These are phyloP conservation scores for Claviceps pazoutovae DNA, from an alignment of 2,329 filamentous ascomycete species.

Conservation along the genomic window DNA sequence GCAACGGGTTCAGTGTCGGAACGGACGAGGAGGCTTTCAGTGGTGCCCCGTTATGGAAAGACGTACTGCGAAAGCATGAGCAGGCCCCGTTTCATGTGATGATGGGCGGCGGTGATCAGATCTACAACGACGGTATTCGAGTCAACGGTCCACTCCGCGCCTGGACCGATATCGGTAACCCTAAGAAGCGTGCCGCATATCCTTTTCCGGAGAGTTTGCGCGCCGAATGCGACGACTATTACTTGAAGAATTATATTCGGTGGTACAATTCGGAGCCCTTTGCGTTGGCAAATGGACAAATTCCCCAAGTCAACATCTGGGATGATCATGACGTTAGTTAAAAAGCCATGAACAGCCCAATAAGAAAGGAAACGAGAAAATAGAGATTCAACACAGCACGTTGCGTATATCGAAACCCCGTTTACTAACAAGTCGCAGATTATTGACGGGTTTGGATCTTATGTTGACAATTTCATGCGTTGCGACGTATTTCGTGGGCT, in stretches of 20 bases:
- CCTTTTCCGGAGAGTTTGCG: constrained; percentile 70
- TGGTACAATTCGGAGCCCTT: constrained; percentile 80
- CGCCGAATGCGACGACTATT: constrained; percentile 76
- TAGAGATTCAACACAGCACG: background rate
- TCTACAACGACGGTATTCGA: constrained; percentile 89
- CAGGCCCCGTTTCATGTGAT: constrained; percentile 86
- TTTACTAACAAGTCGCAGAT: constrained; percentile 36
- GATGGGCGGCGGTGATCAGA: constrained; percentile 85
- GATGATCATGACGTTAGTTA: constrained; percentile 75
- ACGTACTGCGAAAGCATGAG: constrained; percentile 72
- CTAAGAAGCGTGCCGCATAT: constrained; percentile 64
- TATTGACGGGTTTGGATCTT: constrained; percentile 87
- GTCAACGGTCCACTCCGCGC: constrained; percentile 65
- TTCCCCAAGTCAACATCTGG: constrained; percentile 95
- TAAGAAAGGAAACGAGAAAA: background rate
- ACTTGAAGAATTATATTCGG: constrained; percentile 75
- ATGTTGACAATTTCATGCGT: constrained; percentile 85
- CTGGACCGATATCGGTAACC: constrained; percentile 78
- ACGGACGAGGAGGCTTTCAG: constrained; percentile 78
- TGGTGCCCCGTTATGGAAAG: constrained; percentile 88
- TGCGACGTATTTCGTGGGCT: constrained; percentile 85
- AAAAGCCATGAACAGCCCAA: background rate
- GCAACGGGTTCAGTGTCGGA: constrained; percentile 87
- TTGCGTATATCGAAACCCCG: background rate
- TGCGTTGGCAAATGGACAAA: constrained; percentile 73